A percentile compares a stretch with the other conserved stretches of the same genome.
Evolutionary conservation across 129 eudicot species (phyloP).

Genomic region (Lonicera japonica): DNA sequence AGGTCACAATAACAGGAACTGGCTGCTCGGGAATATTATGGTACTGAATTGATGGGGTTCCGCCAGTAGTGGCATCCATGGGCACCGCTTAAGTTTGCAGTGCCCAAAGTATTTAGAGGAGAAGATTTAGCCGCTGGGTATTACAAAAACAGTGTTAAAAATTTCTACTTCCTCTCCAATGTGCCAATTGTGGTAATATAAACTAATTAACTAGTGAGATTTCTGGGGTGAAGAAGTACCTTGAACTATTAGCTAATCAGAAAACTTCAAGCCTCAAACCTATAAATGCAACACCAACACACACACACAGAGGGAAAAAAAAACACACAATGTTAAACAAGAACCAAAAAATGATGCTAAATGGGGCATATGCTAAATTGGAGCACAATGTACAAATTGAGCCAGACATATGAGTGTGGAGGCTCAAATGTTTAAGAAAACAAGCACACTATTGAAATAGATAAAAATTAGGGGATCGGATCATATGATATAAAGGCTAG

Average conservation of each 20-base stretch:
- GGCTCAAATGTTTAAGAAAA: background rate
- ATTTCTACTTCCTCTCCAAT: slow-evolving; percentile 12
- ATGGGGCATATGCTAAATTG: background rate
- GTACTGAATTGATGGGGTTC: slow-evolving; percentile 62
- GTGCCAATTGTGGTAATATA: background rate
- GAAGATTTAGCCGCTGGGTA: slow-evolving; percentile 37
- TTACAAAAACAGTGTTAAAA: slow-evolving; percentile 26
- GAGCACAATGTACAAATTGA: background rate
- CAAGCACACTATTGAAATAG: too few species aligned
- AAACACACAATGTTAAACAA: slow-evolving; percentile 6
- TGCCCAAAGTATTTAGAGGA: slow-evolving; percentile 62
- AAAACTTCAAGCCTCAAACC: slow-evolving; percentile 29
- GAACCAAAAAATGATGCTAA: background rate
- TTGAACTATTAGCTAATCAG: slow-evolving; percentile 23
- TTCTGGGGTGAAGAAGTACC: slow-evolving; percentile 19
- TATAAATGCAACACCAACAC: slow-evolving; percentile 19
- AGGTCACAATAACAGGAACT: slow-evolving; percentile 33
- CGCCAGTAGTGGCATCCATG: slow-evolving; percentile 96
- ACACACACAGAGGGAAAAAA: too few species aligned
- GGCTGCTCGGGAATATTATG: slow-evolving; percentile 72
- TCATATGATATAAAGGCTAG: too few species aligned
- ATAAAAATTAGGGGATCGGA: too few species aligned
- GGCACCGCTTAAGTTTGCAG: slow-evolving; percentile 90
- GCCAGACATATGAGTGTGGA: background rate
- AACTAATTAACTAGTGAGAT: background rate